Conservation (phyloP, 164 flowering plant genomes). For the Liriodendron chinense region DNA sequence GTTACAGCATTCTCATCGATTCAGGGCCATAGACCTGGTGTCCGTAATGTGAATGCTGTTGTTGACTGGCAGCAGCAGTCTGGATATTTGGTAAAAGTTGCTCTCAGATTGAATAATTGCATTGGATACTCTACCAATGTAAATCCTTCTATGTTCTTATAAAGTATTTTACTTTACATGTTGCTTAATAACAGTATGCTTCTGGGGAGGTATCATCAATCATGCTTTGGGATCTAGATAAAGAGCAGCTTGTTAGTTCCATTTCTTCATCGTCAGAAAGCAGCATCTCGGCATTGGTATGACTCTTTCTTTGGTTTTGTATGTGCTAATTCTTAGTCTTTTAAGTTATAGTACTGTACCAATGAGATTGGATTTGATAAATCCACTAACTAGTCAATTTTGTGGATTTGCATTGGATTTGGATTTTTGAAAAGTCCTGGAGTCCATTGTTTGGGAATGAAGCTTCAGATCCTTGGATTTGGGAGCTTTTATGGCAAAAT, state of each 20-base stretch:
- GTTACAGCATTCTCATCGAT: constrained; percentile 92
- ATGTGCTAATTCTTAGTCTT: too few species aligned
- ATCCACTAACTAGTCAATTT: too few species aligned
- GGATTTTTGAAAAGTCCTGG: too few species aligned
- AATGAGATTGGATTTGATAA: too few species aligned
- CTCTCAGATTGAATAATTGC: not conserved
- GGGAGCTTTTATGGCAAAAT: too few species aligned
- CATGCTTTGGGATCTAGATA: constrained; percentile 94
- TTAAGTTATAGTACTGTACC: too few species aligned
- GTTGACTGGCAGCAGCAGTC: constrained; percentile 99
- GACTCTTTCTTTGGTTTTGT: not conserved
- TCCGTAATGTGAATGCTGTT: constrained; percentile 71
- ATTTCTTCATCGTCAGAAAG: constrained; percentile 70
- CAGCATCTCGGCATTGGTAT: constrained; percentile 81
- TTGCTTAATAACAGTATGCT: constrained; percentile 49
- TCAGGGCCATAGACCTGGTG: constrained; percentile 82
- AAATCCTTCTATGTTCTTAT: not conserved
- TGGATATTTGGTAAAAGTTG: constrained; percentile 70
- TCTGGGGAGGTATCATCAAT: constrained; percentile 85
- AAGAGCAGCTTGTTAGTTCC: constrained; percentile 72
- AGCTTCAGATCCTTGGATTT: too few species aligned
- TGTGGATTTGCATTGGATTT: too few species aligned
- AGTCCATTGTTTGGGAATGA: too few species aligned
- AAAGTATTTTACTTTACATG: not conserved
- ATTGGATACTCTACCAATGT: too few species aligned